phyloP scores from a whole-genome alignment of 1,139 yeast species.

The Blastobotrys ciferrii region DNA sequence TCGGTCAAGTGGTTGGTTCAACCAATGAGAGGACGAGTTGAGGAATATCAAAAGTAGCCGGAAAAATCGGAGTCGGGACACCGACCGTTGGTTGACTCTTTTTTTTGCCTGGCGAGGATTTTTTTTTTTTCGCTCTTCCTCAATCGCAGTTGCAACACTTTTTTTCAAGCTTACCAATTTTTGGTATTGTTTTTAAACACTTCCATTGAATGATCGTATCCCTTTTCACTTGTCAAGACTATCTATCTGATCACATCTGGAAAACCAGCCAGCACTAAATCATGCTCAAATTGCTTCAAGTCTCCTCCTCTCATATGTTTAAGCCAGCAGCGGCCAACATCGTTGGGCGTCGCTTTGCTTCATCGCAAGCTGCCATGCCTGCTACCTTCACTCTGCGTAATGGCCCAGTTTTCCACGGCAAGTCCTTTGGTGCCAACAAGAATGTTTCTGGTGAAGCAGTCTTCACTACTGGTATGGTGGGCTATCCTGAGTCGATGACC shows the following conservation, averaged over 20 bases:
- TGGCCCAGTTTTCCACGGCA: conserved; percentile 92
- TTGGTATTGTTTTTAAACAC: not conserved
- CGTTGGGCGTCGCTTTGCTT: conserved; percentile 17
- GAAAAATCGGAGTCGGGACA: not conserved
- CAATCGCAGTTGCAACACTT: not conserved
- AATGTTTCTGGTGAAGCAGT: conserved; percentile 96
- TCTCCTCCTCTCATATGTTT: conserved; percentile 12
- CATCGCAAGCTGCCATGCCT: conserved; percentile 14
- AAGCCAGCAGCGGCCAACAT: not conserved
- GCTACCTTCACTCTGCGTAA: conserved; percentile 89
- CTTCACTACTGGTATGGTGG: conserved; percentile 98
- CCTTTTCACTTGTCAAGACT: conserved; percentile 32
- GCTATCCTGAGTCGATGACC: conserved; percentile 96
- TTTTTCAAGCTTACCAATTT: not conserved
- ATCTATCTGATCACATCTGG: conserved; percentile 48
- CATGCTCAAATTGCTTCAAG: conserved; percentile 16
- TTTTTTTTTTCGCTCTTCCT: not conserved
- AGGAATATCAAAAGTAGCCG: not conserved
- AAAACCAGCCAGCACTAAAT: conserved; percentile 42
- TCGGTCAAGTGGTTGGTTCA: no score
- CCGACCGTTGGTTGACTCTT: not conserved
- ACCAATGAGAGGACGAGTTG: not conserved
- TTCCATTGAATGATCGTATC: conserved; percentile 22
- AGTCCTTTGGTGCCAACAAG: conserved; percentile 90
- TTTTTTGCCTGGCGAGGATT: not conserved